phyloP scores from a whole-genome alignment of 2,329 filamentous ascomycete species.

The Eutypa lata region DNA sequence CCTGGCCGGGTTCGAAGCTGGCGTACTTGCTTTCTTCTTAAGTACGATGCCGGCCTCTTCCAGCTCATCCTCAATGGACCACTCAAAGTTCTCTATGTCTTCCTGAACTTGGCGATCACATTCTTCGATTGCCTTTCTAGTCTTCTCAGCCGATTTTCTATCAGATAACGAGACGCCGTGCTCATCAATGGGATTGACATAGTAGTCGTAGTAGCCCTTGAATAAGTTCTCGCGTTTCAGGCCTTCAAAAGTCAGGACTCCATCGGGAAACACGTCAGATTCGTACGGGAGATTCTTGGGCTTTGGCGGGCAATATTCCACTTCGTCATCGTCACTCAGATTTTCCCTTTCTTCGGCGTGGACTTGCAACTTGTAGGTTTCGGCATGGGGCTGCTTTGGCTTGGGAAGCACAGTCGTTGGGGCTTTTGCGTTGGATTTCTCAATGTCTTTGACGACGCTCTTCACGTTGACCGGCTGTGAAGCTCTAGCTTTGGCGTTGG shows the following conservation, averaged over 20 bases:
- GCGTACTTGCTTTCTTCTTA: constrained; percentile 20
- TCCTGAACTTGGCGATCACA: constrained; percentile 66
- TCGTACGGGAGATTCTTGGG: constrained; percentile 64
- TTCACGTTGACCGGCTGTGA: constrained; percentile 66
- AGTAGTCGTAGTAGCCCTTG: constrained; percentile 60
- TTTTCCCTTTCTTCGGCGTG: constrained; percentile 50
- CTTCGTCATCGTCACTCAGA: constrained; percentile 60
- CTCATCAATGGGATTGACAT: constrained; percentile 62
- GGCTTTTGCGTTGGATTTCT: constrained; percentile 60
- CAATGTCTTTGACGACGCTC: constrained; percentile 53
- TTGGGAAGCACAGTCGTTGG: constrained; percentile 57
- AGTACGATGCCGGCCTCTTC: constrained; percentile 37
- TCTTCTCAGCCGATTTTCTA: constrained; percentile 55
- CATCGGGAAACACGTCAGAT: constrained; percentile 64
- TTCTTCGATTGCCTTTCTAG: constrained; percentile 48
- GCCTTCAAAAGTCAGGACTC: constrained; percentile 53
- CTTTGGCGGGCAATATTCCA: constrained; percentile 85
- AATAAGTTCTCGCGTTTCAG: constrained; percentile 57
- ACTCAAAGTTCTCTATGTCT: constrained; percentile 61
- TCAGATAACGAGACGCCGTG: constrained; percentile 63
- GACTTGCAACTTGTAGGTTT: constrained; percentile 59
- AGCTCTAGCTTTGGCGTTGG: constrained; percentile 79
- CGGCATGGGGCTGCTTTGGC: constrained; percentile 50
- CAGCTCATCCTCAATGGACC: constrained; percentile 55
- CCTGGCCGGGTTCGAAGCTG: constrained; percentile 5